Evolutionary conservation across 495 filamentous ascomycete species (phyloP), one percentile per base, ranked within the genome.

Genomic region (Alectoria sarmentosa): DNA sequence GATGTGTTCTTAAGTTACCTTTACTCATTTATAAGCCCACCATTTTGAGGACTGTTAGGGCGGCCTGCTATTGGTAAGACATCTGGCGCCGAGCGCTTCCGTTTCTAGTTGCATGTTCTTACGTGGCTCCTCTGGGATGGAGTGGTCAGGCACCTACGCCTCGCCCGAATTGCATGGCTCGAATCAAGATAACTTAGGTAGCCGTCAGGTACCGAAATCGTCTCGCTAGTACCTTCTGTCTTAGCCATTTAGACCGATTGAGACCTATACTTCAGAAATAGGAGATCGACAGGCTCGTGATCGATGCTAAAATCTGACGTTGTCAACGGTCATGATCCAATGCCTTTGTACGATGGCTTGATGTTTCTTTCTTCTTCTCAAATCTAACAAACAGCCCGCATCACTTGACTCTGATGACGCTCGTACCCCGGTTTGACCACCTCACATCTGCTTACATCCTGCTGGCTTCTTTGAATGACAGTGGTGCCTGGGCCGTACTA

Each of bases 401-500:
- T 58, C 28, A 42, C 36, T 54, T 60, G 52, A 42, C 54, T 38
- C 32, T 30, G 39, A 86, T 86, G 84, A 64, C 73, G 85, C 65
- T 83, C 83, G 34, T 79, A 86, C 68, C 75, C 86, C 65, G 81
- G 80, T 65, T 75, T 87, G 54, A 84, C 81, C 30, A 90, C 93
- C 70, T 86, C 84, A 55, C 84, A 92, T 72, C 86, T 94, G 46
- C 85, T 90, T 11, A 86, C 85, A 26, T 87, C 90, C 11, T 86
- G 84, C 30, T 34, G 17, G 28, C 30, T 34, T 55, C 52, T 92
- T 88, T 2, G 93, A 92, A 78, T 89, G 74, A 82, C 92, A 7
- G 82, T 87, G 65, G 82, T 90, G 68, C 77, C 87, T 55, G 86
- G 89, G 65, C 89, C 90, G 0, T 78, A 95, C 26, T 89, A 88